Percentiles rank a stretch among this genome's conserved stretches.
Conservation (phyloP, 192 early-diverging fungal species). For the Coemansia sp. region DNA sequence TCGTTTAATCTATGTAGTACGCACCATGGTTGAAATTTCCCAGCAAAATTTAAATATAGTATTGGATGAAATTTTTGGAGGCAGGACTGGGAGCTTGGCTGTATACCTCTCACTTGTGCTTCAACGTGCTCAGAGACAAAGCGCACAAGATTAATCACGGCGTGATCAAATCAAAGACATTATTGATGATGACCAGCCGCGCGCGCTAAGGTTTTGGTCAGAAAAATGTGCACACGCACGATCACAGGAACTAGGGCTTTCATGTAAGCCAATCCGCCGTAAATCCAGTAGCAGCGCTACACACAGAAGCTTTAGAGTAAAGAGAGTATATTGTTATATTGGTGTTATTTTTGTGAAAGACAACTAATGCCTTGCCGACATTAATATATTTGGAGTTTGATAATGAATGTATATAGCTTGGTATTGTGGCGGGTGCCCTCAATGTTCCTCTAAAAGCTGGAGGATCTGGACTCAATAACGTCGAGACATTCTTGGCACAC, state of each 20-base stretch:
- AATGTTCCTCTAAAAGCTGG: neutral
- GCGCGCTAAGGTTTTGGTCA: neutral
- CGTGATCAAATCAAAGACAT: neutral
- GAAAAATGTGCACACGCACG: neutral
- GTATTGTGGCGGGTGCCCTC: neutral
- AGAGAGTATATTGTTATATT: too few relatives aligned
- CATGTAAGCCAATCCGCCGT: too few relatives aligned
- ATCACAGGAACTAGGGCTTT: neutral
- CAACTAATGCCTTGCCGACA: too few relatives aligned
- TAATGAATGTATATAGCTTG: neutral
- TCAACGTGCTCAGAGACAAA: neutral
- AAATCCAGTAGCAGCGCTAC: too few relatives aligned
- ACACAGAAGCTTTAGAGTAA: too few relatives aligned
- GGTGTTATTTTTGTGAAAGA: too few relatives aligned
- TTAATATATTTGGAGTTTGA: neutral
- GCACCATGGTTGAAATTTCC: slow-evolving; percentile 2
- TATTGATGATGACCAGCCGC: neutral
- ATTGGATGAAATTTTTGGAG: neutral
- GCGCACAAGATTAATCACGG: neutral
- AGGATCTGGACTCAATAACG: neutral
- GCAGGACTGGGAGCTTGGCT: slow-evolving; percentile 1
- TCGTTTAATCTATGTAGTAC: neutral
- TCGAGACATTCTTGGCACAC: neutral
- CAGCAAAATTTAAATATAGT: slow-evolving; percentile 1
- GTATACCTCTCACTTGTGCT: neutral